Evolutionary conservation across 2,329 filamentous ascomycete species (phyloP), one percentile per base, ranked within the genome.

Genomic region (Stromatinia cepivora): DNA sequence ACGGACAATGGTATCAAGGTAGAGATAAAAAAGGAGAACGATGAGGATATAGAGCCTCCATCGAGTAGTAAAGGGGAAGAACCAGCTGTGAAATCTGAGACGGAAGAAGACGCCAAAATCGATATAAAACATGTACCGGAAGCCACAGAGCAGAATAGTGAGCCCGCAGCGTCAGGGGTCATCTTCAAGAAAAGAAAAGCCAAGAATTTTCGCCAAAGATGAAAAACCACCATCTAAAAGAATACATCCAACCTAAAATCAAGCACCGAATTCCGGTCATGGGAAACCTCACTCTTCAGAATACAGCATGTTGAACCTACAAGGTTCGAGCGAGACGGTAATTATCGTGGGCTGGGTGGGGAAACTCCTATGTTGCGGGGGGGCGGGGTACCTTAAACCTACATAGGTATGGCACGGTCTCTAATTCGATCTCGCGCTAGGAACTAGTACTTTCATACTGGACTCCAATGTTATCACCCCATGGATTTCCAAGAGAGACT

Each of bases 181-280:
- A 82, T 93, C 4, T 95, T 94, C 80, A 94, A 94, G 81, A 94
- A 93, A 81, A 83, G 92, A 67, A 94, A 93, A 77, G 83, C 87
- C 20, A 90, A 88, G 81, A 86, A 84, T 64, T 83, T 88, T 48
- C 84, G 88, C 28, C 85, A 88, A 74, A 89, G 86, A 77, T 89
- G 67, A 77, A 48, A 45, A 2, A 45, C n/a, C 20, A 2, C 22
- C 22, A 34, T 13, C 31, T 42, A 13, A 50, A 64, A 28, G 17
- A 25, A 39, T 36, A 1, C n/a, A 63, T 50, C 22, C 2, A 34
- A 42, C 9, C 10, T 11, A 53, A 64, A 63, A 8, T 15, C 10
- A 39, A 63, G 34, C 46, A 52, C 39, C 1, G 9, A 0, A 39
- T 39, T 13, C 15, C 46, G 5, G 31, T 9, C 31, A 28, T 39